phyloP scores from a whole-genome alignment of 495 filamentous ascomycete species.

The Hypoxylon lienhwacheense region DNA sequence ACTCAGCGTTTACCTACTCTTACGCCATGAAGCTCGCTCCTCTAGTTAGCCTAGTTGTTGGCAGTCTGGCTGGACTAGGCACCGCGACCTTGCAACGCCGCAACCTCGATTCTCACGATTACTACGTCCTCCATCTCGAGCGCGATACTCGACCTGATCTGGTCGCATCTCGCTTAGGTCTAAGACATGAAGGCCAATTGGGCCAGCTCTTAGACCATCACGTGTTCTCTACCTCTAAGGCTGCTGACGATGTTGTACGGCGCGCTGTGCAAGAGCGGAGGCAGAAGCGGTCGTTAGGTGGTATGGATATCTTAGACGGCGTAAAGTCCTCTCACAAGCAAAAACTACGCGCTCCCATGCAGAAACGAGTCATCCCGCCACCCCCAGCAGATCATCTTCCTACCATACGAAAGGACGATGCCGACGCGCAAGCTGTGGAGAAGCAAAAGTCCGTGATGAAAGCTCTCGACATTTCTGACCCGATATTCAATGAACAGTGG shows the following conservation, averaged over 20 bases:
- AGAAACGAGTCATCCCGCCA: constrained; percentile 70
- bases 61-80: constrained; percentile 57
- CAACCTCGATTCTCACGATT: constrained; percentile 75
- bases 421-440: constrained; percentile 54
- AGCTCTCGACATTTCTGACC: constrained; percentile 75
- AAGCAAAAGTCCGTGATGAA: constrained; percentile 63
- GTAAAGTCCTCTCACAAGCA: constrained; percentile 85
- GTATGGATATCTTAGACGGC: constrained; percentile 65
- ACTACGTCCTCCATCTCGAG: constrained; percentile 85
- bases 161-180: constrained; percentile 72
- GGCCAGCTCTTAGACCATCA: constrained; percentile 82
- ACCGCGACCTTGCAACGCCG: constrained; percentile 54
- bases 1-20: constrained; percentile 18
- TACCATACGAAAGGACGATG: constrained; percentile 33
- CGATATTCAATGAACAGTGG: constrained; percentile 93
- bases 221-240: constrained; percentile 72
- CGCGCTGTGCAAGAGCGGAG: constrained; percentile 59
- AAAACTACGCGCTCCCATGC: constrained; percentile 64
- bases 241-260: constrained; percentile 64
- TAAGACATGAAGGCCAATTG: constrained; percentile 80
- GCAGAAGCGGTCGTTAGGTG: constrained; percentile 59
- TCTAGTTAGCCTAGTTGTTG: constrained; percentile 48
- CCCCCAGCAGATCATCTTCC: constrained; percentile 19
- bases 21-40: constrained; percentile 49
- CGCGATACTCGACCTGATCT: constrained; percentile 63